Percentiles rank a stretch among this genome's conserved stretches.
These are phyloP conservation scores for Chrysopogon serrulatus DNA, from an alignment of 176 grass and related monocot genomes.

Conservation along the genomic window DNA sequence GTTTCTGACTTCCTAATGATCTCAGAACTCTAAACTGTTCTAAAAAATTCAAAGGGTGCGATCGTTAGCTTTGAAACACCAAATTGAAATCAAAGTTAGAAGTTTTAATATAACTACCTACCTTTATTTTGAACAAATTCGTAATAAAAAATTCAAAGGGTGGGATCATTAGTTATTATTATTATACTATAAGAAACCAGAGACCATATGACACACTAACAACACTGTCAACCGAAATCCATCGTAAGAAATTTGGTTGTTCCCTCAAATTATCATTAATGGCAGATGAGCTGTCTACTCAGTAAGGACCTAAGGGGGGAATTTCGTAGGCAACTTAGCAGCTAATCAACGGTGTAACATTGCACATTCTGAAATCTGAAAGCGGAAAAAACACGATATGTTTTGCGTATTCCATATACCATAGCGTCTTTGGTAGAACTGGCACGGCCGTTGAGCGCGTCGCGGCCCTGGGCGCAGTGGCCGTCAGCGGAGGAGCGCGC, in stretches of 20 bases:
- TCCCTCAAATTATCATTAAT: background rate
- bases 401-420: background rate
- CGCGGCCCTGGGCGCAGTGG: slow-evolving; percentile 10
- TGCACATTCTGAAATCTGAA: background rate
- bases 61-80: background rate
- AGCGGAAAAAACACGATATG: background rate
- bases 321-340: background rate
- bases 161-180: background rate
- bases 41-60: background rate
- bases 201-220: background rate
- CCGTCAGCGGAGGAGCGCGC: slow-evolving; percentile 44
- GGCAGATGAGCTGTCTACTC: background rate
- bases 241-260: background rate
- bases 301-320: too few relatives aligned
- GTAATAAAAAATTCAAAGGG: too few relatives aligned
- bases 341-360: background rate
- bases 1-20: background rate
- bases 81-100: background rate
- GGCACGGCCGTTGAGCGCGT: background rate
- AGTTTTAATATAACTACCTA: background rate
- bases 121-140: background rate
- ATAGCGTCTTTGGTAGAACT: slow-evolving; percentile 15
- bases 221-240: background rate
- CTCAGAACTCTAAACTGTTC: background rate
- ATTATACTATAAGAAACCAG: background rate